phyloP scores from a whole-genome alignment of 2,329 filamentous ascomycete genomes.

The Tolypocladium tropicale region DNA sequence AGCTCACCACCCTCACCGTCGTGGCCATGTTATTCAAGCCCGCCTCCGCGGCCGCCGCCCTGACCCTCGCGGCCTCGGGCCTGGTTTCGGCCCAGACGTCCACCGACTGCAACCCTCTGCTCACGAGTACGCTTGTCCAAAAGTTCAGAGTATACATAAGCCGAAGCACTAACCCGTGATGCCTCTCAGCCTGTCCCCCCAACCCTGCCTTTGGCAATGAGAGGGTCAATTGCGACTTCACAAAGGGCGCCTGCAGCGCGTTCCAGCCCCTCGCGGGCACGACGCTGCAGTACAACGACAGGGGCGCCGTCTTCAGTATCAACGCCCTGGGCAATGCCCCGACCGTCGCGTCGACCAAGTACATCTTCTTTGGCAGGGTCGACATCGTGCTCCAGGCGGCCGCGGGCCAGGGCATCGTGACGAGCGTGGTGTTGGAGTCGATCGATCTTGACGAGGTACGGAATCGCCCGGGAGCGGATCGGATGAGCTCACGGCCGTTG shows the following conservation, averaged over 20 bases:
- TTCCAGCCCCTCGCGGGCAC: constrained; percentile 39
- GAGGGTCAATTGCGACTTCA: constrained; percentile 58
- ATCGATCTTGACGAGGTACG: constrained; percentile 59
- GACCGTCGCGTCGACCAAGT: constrained; percentile 69
- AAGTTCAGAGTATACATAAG: too few species aligned
- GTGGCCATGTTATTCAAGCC: constrained; percentile 31
- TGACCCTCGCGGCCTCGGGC: constrained; percentile 38
- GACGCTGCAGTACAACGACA: constrained; percentile 32
- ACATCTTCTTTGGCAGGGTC: constrained; percentile 93
- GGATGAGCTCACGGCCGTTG: neutral
- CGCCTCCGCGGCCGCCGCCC: constrained; percentile 31
- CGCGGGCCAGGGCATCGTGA: constrained; percentile 76
- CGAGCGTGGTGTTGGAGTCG: constrained; percentile 80
- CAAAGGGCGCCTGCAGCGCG: constrained; percentile 53
- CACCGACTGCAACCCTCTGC: constrained; percentile 43
- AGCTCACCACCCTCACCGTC: neutral
- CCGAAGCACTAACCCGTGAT: neutral
- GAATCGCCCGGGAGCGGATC: neutral
- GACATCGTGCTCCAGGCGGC: constrained; percentile 72
- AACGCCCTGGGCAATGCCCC: constrained; percentile 53
- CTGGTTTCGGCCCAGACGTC: constrained; percentile 45
- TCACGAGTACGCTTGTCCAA: constrained; percentile 31
- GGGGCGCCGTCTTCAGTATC: constrained; percentile 56
- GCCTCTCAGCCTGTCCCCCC: constrained; percentile 51
- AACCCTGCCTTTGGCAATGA: constrained; percentile 63